phyloP scores from a whole-genome alignment of 805 yeast genomes.

The Hanseniaspora guilliermondii region DNA sequence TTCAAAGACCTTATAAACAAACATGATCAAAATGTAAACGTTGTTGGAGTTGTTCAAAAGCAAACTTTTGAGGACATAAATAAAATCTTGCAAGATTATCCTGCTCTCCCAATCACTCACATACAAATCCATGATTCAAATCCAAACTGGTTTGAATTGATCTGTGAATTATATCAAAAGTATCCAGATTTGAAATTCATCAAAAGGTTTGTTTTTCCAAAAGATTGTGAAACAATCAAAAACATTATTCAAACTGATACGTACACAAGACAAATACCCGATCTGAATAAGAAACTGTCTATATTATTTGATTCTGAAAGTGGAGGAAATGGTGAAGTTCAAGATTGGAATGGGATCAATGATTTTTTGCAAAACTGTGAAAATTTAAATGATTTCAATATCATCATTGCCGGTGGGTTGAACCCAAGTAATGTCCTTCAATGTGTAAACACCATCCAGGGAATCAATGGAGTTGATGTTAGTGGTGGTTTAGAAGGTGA shows the following conservation, averaged over 20 bases:
- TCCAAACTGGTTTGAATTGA: constrained; percentile 26
- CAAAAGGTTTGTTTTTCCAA: constrained; percentile 53
- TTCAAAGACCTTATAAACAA: constrained; percentile 34
- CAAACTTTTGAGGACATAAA: constrained; percentile 57
- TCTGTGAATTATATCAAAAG: constrained; percentile 23
- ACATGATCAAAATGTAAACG: constrained; percentile 25
- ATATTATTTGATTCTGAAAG: constrained; percentile 73
- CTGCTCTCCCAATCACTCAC: constrained; percentile 47
- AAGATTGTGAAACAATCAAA: constrained; percentile 28
- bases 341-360: constrained; percentile 47
- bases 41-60: constrained; percentile 86
- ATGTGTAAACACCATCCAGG: constrained; percentile 37
- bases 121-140: constrained; percentile 84
- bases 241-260: constrained; percentile 27
- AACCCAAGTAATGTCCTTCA: constrained; percentile 54
- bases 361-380: constrained; percentile 24
- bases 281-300: constrained; percentile 31
- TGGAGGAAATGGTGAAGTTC: constrained; percentile 82
- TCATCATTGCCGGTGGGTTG: constrained; percentile 81
- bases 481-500: constrained; percentile 83
- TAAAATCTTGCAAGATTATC: constrained; percentile 19
- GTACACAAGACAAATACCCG: constrained; percentile 11
- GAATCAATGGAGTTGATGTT: constrained; percentile 84
- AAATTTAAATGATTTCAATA: constrained; percentile 23
- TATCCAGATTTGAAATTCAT: constrained; percentile 34